Conservation (phyloP, 2,329 filamentous ascomycete species). For the Fusarium multiceps region DNA sequence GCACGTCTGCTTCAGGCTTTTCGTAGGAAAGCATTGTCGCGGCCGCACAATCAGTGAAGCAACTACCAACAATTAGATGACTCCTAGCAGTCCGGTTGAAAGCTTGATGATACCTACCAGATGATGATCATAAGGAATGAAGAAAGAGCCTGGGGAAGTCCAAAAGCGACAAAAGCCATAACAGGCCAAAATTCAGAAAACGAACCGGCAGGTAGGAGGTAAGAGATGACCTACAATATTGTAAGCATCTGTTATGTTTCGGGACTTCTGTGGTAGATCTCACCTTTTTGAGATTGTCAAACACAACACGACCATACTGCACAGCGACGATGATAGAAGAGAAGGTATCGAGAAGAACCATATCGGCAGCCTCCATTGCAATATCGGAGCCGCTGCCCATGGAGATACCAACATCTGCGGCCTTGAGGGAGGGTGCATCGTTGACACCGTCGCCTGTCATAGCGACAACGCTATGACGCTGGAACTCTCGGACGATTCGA, state of each 20-base stretch:
- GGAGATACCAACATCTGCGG: constrained; percentile 85
- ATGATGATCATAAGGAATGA: constrained; percentile 79
- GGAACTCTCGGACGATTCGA: constrained; percentile 81
- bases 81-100: accelerated
- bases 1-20: constrained; percentile 78
- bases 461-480: constrained; percentile 74
- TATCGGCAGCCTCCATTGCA: constrained; percentile 82
- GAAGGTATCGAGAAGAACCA: constrained; percentile 83
- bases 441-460: constrained; percentile 93
- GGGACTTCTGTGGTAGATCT: accelerated
- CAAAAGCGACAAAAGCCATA: constrained; percentile 77
- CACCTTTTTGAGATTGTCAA: constrained; percentile 79
- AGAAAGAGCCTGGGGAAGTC: constrained; percentile 77
- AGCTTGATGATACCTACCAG: constrained; percentile 53
- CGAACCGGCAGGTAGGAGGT: constrained; percentile 77
- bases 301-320: constrained; percentile 78
- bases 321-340: constrained; percentile 78
- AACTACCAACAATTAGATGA: constrained; percentile 53
- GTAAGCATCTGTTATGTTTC: not conserved
- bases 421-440: constrained; percentile 82
- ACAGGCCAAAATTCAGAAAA: constrained; percentile 83
- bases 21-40: constrained; percentile 82
- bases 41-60: constrained; percentile 81
- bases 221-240: constrained; percentile 52
- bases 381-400: constrained; percentile 85